A percentile compares a stretch with the other conserved stretches of the same genome.
Evolutionary conservation across 768 basidiomycete genomes (phyloP).

Genomic region (Leccinum broughii): DNA sequence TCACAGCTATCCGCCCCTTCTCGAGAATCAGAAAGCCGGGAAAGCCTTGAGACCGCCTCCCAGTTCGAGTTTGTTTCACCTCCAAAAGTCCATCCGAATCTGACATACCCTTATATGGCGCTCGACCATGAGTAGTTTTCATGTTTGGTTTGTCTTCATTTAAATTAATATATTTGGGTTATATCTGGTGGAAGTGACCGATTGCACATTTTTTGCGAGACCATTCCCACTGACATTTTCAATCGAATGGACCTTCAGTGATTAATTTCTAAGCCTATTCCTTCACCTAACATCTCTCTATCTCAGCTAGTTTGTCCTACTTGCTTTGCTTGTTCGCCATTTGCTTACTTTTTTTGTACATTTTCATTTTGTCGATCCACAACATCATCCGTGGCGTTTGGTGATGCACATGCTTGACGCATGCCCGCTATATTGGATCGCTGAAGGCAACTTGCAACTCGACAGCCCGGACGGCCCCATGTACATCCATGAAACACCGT

Average conservation of each 20-base stretch:
- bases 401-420: slow-evolving; percentile 24
- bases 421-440: slow-evolving; percentile 18
- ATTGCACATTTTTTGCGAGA: slow-evolving; percentile 13
- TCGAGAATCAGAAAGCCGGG: slow-evolving; percentile 38
- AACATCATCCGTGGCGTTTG: slow-evolving; percentile 6
- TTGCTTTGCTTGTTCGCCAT: slow-evolving; percentile 23
- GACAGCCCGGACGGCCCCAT: background rate
- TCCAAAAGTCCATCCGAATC: slow-evolving; percentile 43
- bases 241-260: slow-evolving; percentile 5
- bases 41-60: slow-evolving; percentile 60
- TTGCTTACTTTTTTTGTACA: slow-evolving; percentile 18
- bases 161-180: slow-evolving; percentile 17
- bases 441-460: slow-evolving; percentile 14
- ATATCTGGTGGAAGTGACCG: slow-evolving; percentile 13
- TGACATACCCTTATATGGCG: slow-evolving; percentile 60
- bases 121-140: slow-evolving; percentile 42
- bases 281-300: slow-evolving; percentile 9
- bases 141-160: slow-evolving; percentile 17
- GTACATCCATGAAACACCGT: slow-evolving; percentile 1
- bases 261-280: slow-evolving; percentile 10
- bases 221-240: slow-evolving; percentile 13
- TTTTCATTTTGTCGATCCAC: slow-evolving; percentile 14
- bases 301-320: slow-evolving; percentile 18
- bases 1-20: slow-evolving; percentile 26
- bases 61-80: slow-evolving; percentile 67